Evolutionary conservation across 2,329 filamentous ascomycete species (phyloP).

Genomic region (Coniochaeta ligniaria): DNA sequence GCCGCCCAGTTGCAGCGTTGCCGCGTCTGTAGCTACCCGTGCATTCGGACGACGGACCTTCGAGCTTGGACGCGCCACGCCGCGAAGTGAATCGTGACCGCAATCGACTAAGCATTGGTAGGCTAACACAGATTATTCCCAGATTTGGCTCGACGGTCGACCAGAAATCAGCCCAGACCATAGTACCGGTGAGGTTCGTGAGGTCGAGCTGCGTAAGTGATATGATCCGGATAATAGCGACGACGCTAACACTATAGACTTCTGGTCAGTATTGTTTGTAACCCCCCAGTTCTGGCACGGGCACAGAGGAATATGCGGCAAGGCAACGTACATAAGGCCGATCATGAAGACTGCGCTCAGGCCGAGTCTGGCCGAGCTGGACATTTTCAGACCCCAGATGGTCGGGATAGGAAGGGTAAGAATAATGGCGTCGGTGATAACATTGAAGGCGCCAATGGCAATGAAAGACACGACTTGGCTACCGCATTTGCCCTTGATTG

Average conservation of each 20-base stretch:
- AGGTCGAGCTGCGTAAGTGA: conserved; percentile 29
- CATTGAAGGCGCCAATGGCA: conserved; percentile 28
- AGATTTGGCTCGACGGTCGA: conserved; percentile 31
- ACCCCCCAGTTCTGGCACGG: neutral
- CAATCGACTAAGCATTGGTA: conserved; percentile 32
- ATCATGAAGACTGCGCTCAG: conserved; percentile 27
- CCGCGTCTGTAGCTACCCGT: conserved; percentile 4
- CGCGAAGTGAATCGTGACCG: conserved; percentile 10
- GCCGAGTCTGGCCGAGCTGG: conserved; percentile 26
- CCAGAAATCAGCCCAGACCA: conserved; percentile 30
- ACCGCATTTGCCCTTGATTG: conserved; percentile 19
- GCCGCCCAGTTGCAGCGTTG: neutral
- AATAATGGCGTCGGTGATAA: conserved; percentile 28
- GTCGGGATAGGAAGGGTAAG: conserved; percentile 28
- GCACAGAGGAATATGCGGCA: neutral
- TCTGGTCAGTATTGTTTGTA: conserved; percentile 4
- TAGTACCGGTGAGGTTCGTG: conserved; percentile 28
- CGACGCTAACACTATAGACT: conserved; percentile 23
- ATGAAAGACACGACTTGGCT: conserved; percentile 27
- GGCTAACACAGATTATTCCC: conserved; percentile 31
- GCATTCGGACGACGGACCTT: conserved; percentile 5
- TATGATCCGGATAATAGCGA: conserved; percentile 28
- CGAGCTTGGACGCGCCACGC: conserved; percentile 8
- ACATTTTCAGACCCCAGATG: conserved; percentile 29
- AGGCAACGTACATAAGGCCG: conserved; percentile 23